Base-by-base conservation (phyloP, 2,329 filamentous ascomycete species). In the Pyrenophora teres region DNA sequence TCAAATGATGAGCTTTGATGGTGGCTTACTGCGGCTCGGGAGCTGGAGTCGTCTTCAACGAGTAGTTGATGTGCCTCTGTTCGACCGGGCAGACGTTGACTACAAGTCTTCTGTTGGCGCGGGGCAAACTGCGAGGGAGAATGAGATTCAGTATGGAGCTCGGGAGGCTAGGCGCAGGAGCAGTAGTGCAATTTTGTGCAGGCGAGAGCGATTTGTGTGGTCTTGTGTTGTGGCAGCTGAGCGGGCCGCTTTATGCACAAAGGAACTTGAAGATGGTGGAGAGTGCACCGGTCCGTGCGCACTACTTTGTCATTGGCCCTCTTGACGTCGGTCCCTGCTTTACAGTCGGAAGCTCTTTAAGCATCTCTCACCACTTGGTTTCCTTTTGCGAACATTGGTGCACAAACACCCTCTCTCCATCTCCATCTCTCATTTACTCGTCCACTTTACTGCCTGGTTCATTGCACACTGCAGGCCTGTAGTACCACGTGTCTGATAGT, bases 221-320 rank as follows among this genome's bases (percentile, higher is more conserved):
- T 63, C 57, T 51, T 62, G 63, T 63, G 59, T 51, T 62, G 63
- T 65, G 60, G 59, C 59, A 51, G 56, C 38, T 52, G 59, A 54
- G 57, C 61, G 58, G 60, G 57, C 64, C 59, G 60, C 66, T 70
- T 67, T 68, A 62, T 68, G 65, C 64, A 63, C 41, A 48, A 52
- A 52, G 56, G 58, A 62, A 59, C 57, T 60, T 61, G 64, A 63
- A 50, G 54, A 55, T 60, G 56, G 59, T 57, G 56, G 59, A 48
- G 59, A 48, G 53, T 43, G 51, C 45, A 48, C 39, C 46, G 62
- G 59, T 52, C 63, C 61, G 58, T 53, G 59, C 57, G 54, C 48
- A 27, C 9, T 30, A 30, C 27, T 10, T 48, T 47, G 40, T 35
- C 49, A 65, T 64, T 66, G 62, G 64, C 59, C 48, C 56, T 53